Evolutionary conservation across 2,329 filamentous ascomycete genomes (phyloP).

Genomic region (Akanthomyces dipterigenus): DNA sequence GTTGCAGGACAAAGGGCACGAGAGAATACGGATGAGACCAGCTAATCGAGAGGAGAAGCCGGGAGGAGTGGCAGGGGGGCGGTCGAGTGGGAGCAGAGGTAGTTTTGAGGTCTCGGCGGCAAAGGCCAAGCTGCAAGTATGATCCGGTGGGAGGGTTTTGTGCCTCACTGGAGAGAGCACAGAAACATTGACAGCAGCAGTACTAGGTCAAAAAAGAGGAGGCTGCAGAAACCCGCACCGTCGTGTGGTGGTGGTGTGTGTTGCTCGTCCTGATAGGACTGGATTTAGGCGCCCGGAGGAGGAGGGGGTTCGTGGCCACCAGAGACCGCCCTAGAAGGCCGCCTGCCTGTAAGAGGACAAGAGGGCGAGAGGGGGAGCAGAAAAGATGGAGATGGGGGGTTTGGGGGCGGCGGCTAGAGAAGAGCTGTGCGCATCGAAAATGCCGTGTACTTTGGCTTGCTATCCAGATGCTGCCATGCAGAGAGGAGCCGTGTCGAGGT

Average conservation of each 20-base stretch:
- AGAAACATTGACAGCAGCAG: too few species aligned
- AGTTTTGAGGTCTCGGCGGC: slow-evolving; percentile 7
- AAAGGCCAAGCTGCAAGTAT: not conserved
- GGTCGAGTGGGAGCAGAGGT: not conserved
- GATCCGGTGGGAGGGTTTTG: not conserved
- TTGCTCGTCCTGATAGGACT: slow-evolving; percentile 5
- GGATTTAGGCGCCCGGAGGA: slow-evolving; percentile 7
- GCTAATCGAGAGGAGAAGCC: slow-evolving; percentile 41
- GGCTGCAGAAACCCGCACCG: not conserved
- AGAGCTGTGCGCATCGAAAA: not conserved
- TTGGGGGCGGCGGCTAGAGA: slow-evolving; percentile 7
- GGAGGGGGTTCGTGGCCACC: not conserved
- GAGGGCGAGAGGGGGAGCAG: not conserved
- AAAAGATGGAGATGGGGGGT: not conserved
- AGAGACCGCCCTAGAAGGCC: not conserved
- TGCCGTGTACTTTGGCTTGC: not conserved
- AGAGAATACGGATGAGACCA: slow-evolving; percentile 41
- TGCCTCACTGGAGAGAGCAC: not conserved
- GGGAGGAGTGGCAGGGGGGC: not conserved
- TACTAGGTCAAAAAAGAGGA: not conserved
- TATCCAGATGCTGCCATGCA: too few species aligned
- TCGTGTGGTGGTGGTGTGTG: not conserved
- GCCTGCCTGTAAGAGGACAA: not conserved
- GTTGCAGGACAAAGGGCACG: slow-evolving; percentile 21
- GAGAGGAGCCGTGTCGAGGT: not conserved